Conservation (phyloP, 108 stramenopile species). For the Seminavis robusta region DNA sequence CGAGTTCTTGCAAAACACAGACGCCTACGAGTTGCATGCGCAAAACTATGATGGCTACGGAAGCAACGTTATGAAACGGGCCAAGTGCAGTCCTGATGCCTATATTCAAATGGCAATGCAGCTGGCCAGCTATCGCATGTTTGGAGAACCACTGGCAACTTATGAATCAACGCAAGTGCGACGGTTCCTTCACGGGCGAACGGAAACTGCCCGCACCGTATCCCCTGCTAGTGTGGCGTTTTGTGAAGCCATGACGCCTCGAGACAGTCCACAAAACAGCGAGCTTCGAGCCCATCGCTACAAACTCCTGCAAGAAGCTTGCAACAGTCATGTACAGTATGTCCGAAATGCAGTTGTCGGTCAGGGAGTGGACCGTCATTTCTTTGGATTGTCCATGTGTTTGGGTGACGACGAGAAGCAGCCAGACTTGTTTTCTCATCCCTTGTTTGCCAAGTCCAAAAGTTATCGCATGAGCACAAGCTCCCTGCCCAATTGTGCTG, state of each 20-base stretch:
- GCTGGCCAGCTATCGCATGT: constrained; percentile 68
- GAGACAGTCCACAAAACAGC: too few relatives aligned
- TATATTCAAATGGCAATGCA: constrained; percentile 87
- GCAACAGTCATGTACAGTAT: constrained; percentile 57
- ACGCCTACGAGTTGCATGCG: constrained; percentile 35
- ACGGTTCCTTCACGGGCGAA: constrained; percentile 67
- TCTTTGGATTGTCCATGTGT: constrained; percentile 79
- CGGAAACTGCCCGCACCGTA: constrained; percentile 70
- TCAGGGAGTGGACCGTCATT: constrained; percentile 79
- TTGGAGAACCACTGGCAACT: constrained; percentile 59
- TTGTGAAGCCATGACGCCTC: constrained; percentile 56
- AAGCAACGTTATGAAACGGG: constrained; percentile 40
- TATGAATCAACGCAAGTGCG: constrained; percentile 83
- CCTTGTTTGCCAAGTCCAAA: constrained; percentile 57
- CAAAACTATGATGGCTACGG: constrained; percentile 45
- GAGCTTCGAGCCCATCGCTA: too few relatives aligned
- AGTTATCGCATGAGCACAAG: constrained; percentile 75
- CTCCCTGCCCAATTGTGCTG: constrained; percentile 60
- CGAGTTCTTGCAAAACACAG: constrained; percentile 6
- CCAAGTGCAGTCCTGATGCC: constrained; percentile 58
- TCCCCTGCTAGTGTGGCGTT: constrained; percentile 43
- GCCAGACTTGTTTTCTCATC: constrained; percentile 59
- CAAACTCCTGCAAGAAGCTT: constrained; percentile 54
- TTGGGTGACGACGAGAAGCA: constrained; percentile 43
- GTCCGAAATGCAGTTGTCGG: constrained; percentile 62